A percentile compares a stretch with the other conserved stretches of the same genome.
phyloP scores from a whole-genome alignment of 1,139 yeast species.

The Suhomyces atakaporum region DNA sequence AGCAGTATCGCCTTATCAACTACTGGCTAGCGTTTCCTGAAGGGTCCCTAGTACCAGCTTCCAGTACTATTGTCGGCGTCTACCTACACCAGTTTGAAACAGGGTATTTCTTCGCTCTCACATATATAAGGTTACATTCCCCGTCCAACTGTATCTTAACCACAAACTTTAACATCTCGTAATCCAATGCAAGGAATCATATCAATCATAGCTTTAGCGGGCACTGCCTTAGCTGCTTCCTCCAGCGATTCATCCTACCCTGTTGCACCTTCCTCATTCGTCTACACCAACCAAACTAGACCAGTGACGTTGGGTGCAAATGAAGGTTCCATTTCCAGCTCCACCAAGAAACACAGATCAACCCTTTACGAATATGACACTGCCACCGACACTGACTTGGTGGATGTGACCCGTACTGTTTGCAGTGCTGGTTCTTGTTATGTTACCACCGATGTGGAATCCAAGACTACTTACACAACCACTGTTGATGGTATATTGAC shows the following conservation, averaged over 20 bases:
- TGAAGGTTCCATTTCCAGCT: constrained; percentile 1
- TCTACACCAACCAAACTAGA: constrained; percentile 25
- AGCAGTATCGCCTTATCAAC: no score
- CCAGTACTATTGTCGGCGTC: not conserved
- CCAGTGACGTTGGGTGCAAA: constrained; percentile 10
- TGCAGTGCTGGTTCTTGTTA: constrained; percentile 35
- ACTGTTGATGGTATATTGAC: constrained; percentile 45
- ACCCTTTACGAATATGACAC: constrained; percentile 36
- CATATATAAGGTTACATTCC: not conserved
- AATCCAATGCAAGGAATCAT: constrained; percentile 8
- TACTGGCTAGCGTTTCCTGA: no score
- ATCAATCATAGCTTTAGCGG: constrained; percentile 11
- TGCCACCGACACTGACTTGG: constrained; percentile 24
- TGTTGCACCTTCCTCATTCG: constrained; percentile 30
- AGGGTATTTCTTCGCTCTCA: not conserved
- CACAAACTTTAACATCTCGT: not conserved
- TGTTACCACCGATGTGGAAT: constrained; percentile 38
- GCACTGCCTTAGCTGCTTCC: constrained; percentile 25
- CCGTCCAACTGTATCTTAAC: constrained; percentile 1
- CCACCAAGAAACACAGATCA: constrained; percentile 18
- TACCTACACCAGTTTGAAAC: not conserved
- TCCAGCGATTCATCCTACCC: constrained; percentile 20
- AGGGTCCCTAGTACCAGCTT: not conserved
- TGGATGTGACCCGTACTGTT: constrained; percentile 36
- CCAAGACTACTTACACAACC: constrained; percentile 40